Base-by-base conservation (phyloP, 148 eudicot genomes). In the Fallopia convolvulus region DNA sequence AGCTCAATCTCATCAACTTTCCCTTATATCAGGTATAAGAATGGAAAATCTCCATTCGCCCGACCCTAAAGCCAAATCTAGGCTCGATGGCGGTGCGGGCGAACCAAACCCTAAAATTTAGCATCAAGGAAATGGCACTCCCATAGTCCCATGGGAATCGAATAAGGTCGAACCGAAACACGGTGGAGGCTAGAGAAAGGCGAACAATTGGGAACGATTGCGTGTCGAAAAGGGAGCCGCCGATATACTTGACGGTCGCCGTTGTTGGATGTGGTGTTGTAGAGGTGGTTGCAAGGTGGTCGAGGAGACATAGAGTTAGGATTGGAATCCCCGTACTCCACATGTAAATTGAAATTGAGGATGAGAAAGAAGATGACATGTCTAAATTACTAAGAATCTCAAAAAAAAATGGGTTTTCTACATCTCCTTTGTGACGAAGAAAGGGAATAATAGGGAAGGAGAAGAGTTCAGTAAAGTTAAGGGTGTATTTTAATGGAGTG, bases 151-250 rank as follows among this genome's bases (percentile, higher is more conserved):
- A 86, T 0, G 72, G 39, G 4, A 46, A 63, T 14, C 71, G 53
- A 0, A 48, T 55, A 12, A 92, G 77, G 77, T 91, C 93, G 71
- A 83, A 92, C 55, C 90, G 76, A 52, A 82, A 91, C 0, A 80
- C 87, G 0, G 90, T 60, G 0, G 86, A 50, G 1, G 91, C 76
- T 1, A 97, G 80, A 1, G 84, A 81, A 0, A 97, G 99, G 15
- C 92, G 83, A 33, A 92, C 97, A 3, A 94, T 76, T 3, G 99
- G 97, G 40, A 81, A 94, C 0, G 97, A 88, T 4, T 97, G 77
- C 21, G 97, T 87, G 55, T 94, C 97, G 40, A 94, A 92, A 8
- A 89, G 84, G 26, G 96, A 90, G 75, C 99, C 99, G 9, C 97
- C 99, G 0, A 94, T 26, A 94, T 3, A 94, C 44, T 6, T 81